Base-by-base conservation (phyloP, 805 yeast genomes). In the Sugiyamaella valdiviana region DNA sequence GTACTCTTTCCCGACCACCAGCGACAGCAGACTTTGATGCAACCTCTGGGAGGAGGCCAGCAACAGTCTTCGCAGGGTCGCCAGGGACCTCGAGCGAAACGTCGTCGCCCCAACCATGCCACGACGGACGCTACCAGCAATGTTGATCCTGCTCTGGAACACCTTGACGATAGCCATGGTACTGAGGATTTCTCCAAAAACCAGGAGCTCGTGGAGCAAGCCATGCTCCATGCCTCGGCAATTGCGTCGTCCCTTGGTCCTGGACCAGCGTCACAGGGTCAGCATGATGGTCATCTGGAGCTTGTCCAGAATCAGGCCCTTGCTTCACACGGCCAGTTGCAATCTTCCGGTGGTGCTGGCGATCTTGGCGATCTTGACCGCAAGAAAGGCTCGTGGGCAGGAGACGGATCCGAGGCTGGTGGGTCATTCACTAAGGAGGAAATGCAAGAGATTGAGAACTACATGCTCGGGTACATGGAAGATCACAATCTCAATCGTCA, bases 391-490 rank as follows among this genome's bases (percentile, higher is more conserved):
- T 22, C 42, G 12, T 59, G 63, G 64, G 51, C 54, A 1, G 63
- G 63, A 2, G 59, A 59, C 22, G 63, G 63, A 9, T 42, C 61
- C 26, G 63, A 60, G 46, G 36, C 52, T 10, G 66, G 63, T 12
- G 71, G 71, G 1, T 51, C 70, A 51, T 86, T 86, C 59, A 71
- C 84, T 1, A 67, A 64, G 20, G 85, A 80, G 44, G 98, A 90
- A 65, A 74, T 71, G 15, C 74, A 69, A 17, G 85, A 87, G 0
- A 78, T 90, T 52, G 91, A 87, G 50, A 75, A 76, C 48, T 88
- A 85, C 58, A 78, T 90, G 51, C 66, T 70, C 14, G 83, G 82
- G 17, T 91, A 85, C 61, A 80, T 85, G 57, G 73, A 69, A 39
- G 74, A 83, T 53, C 74, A 83, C 59, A 74, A 75, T 24, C 69